Conservation (phyloP, 805 yeast genomes). For the Kazachstania africana region DNA sequence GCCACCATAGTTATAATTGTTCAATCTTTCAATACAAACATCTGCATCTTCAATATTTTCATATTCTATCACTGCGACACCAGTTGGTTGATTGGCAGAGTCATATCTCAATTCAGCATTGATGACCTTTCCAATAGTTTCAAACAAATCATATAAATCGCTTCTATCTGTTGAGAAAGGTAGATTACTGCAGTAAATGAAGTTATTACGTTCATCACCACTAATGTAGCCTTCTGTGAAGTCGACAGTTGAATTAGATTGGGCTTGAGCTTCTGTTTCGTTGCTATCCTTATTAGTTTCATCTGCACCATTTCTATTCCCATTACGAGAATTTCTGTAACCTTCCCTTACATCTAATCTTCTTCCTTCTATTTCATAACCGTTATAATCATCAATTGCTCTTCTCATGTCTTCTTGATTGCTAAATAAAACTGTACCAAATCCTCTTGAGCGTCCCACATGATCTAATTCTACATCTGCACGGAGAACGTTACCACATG, state of each 20-base stretch:
- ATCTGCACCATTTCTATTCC: not conserved
- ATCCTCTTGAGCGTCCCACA: constrained; percentile 63
- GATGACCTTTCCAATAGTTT: constrained; percentile 64
- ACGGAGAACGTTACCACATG: constrained; percentile 64
- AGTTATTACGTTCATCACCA: constrained; percentile 46
- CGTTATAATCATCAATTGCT: constrained; percentile 62
- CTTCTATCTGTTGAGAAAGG: constrained; percentile 84
- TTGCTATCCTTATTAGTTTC: no score
- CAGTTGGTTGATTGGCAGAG: constrained; percentile 56
- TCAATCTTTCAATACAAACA: constrained; percentile 59
- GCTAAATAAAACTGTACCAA: constrained; percentile 70
- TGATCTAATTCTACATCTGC: constrained; percentile 65
- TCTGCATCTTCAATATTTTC: constrained; percentile 57
- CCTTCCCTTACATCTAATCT: constrained; percentile 7
- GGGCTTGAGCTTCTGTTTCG: not conserved
- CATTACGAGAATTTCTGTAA: not conserved
- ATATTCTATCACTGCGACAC: constrained; percentile 78
- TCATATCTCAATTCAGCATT: constrained; percentile 66
- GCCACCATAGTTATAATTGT: constrained; percentile 77
- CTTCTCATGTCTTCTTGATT: constrained; percentile 51
- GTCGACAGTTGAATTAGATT: not conserved
- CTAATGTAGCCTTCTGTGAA: constrained; percentile 60
- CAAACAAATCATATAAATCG: constrained; percentile 77
- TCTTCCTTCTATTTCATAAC: constrained; percentile 36
- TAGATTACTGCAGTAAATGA: constrained; percentile 62